Percentiles rank a stretch among this genome's conserved stretches.
phyloP scores from a whole-genome alignment of 805 yeast species.

The Sungouiozyma intestinalis region DNA sequence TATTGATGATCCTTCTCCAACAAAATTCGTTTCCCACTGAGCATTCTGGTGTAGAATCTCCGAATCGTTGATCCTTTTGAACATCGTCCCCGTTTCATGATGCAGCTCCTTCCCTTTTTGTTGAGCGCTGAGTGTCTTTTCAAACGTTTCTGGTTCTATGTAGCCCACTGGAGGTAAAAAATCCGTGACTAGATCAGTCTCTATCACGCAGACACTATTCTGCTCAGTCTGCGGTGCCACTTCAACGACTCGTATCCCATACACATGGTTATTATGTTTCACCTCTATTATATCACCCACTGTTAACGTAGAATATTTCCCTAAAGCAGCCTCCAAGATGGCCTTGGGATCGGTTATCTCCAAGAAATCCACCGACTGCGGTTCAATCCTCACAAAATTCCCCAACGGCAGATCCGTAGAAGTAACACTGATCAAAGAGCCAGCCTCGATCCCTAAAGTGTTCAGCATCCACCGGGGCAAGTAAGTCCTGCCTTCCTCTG shows the following conservation, averaged over 20 bases:
- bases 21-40: constrained; percentile 27
- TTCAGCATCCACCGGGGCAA: constrained; percentile 95
- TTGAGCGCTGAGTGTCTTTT: constrained; percentile 21
- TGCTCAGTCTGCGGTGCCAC: constrained; percentile 62
- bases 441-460: constrained; percentile 62
- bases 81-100: constrained; percentile 57
- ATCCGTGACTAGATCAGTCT: constrained; percentile 93
- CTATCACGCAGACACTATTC: constrained; percentile 83
- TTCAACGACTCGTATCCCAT: constrained; percentile 75
- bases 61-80: constrained; percentile 48
- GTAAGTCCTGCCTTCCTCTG: constrained; percentile 94
- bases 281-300: constrained; percentile 78
- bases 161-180: constrained; percentile 99
- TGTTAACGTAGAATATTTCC: constrained; percentile 83
- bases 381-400: constrained; percentile 82
- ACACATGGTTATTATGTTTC: constrained; percentile 68
- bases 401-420: constrained; percentile 80
- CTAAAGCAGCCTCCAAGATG: constrained; percentile 81
- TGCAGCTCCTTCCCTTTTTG: constrained; percentile 6
- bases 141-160: constrained; percentile 63
- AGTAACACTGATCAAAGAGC: constrained; percentile 66
- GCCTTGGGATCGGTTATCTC: constrained; percentile 96
- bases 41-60: constrained; percentile 40
- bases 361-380: constrained; percentile 86
- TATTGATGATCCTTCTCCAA: constrained; percentile 60